phyloP scores from a whole-genome alignment of 1,284 basidiomycete genomes.

The Fomes fomentarius region DNA sequence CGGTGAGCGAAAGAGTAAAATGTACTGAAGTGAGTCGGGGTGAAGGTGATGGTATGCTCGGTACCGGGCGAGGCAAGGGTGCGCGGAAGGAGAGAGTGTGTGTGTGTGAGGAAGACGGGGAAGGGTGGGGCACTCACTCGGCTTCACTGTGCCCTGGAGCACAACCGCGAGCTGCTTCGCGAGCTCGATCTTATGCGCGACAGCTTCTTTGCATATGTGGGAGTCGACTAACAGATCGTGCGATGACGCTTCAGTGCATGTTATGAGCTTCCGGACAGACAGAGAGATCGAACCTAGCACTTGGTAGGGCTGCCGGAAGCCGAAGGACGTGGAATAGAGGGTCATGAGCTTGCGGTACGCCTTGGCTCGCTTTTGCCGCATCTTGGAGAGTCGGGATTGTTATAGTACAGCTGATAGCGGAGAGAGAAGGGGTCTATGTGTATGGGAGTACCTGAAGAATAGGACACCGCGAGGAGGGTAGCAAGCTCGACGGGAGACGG shows the following conservation, averaged over 20 bases:
- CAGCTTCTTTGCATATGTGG: constrained; percentile 78
- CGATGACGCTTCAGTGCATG: background rate
- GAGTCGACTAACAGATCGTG: constrained; percentile 66
- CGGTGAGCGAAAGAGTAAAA: too few species aligned
- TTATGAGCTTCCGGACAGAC: constrained; percentile 9
- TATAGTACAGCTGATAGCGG: too few species aligned
- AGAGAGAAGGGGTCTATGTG: too few species aligned
- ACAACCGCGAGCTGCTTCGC: constrained; percentile 73
- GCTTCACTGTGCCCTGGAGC: constrained; percentile 85
- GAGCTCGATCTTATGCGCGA: constrained; percentile 74
- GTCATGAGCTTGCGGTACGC: constrained; percentile 91
- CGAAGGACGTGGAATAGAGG: constrained; percentile 83
- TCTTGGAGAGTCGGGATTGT: constrained; percentile 36
- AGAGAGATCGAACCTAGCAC: constrained; percentile 63
- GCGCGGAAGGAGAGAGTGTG: constrained; percentile 8
- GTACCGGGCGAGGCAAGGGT: too few species aligned
- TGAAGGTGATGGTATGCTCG: too few species aligned
- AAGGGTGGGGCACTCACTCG: constrained; percentile 60
- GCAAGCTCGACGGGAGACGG: background rate
- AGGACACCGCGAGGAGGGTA: too few species aligned
- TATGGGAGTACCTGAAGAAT: too few species aligned
- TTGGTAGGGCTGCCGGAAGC: constrained; percentile 91
- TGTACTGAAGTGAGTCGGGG: background rate
- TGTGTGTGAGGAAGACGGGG: constrained; percentile 16
- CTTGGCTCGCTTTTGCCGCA: constrained; percentile 94